Base-by-base conservation (phyloP, 148 eudicot genomes). In the Drosera capensis region DNA sequence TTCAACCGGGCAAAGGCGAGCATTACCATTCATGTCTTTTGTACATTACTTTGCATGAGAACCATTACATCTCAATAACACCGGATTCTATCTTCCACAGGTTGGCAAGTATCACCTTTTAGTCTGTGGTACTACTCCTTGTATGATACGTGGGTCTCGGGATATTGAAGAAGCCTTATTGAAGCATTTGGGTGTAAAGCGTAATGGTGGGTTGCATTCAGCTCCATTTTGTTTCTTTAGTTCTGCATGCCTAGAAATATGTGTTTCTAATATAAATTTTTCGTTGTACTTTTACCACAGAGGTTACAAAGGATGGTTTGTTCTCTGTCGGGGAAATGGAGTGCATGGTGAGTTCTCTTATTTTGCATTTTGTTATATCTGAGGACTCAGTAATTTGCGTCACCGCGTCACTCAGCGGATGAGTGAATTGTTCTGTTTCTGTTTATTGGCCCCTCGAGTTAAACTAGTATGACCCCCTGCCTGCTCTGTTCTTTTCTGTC, bases 311-410 rank as follows among this genome's bases (percentile, higher is more conserved):
- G 63, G 99, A 85, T 65, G 99, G 95, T 31, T 55, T 90, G 55
- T 90, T 90, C 63, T 85, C 99, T 59, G 95, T 90, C 51, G 99
- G 99, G 63, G 95, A 90, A 68, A 90, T 90, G 95, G 99, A 90
- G 60, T 90, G 95, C 84, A 90, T 85, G 95, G 99, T 81, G 37
- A 75, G 73, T 58, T 46, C 43, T 52, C 8, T 13, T 20, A 36
- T 7, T 23, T 52, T 60, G 21, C 20, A 39, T 8, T 25, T 12
- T 20, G 13, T 41, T 39, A 13, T 51, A 12, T 51, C 11, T 11
- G n/a, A 11, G 11, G 1, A 34, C 0, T 15, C 5, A 9, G 0
- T 11, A 1, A 4, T 34, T 34, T 2, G n/a, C n/a, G n/a, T n/a
- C n/a, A n/a, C n/a, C n/a, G n/a, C n/a, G n/a, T n/a, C n/a, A n/a